These are phyloP conservation scores for Termitomyces sp. DNA, from an alignment of 768 basidiomycete genomes.

Conservation along the genomic window DNA sequence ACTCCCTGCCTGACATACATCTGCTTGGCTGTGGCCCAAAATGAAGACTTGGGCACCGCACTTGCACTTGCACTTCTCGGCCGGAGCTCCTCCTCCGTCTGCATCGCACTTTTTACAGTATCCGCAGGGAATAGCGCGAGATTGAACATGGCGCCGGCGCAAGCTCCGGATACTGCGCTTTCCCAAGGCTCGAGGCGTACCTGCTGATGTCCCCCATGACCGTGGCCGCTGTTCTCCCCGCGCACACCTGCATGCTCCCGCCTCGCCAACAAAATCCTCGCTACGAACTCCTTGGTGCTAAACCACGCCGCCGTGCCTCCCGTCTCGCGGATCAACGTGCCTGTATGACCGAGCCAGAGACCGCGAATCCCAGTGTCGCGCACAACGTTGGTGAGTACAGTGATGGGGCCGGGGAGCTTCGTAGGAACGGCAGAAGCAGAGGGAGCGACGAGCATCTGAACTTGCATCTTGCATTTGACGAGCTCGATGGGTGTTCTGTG, in stretches of 20 bases:
- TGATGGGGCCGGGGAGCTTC: slow-evolving; percentile 65
- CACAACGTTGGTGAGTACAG: slow-evolving; percentile 41
- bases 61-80: too few relatives aligned
- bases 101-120: slow-evolving; percentile 90
- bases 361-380: slow-evolving; percentile 68
- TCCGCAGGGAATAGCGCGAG: slow-evolving; percentile 93
- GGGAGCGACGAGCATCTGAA: slow-evolving; percentile 63
- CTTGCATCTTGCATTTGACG: slow-evolving; percentile 97
- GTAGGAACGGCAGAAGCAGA: slow-evolving; percentile 11
- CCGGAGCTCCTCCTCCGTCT: slow-evolving; percentile 83
- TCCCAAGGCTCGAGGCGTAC: slow-evolving; percentile 66
- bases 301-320: slow-evolving; percentile 94
- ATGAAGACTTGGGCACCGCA: slow-evolving; percentile 25
- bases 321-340: slow-evolving; percentile 88
- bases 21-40: slow-evolving; percentile 52
- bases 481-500: slow-evolving; percentile 87
- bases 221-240: too few relatives aligned
- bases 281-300: slow-evolving; percentile 75
- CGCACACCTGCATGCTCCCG: slow-evolving; percentile 21
- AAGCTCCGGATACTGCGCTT: slow-evolving; percentile 80
- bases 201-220: not conserved
- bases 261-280: slow-evolving; percentile 50
- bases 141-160: slow-evolving; percentile 82
- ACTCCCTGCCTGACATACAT: slow-evolving; percentile 75
- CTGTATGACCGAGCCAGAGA: slow-evolving; percentile 96